Base-by-base conservation (phyloP, 1,284 basidiomycete genomes). In the Irpex sp. region DNA sequence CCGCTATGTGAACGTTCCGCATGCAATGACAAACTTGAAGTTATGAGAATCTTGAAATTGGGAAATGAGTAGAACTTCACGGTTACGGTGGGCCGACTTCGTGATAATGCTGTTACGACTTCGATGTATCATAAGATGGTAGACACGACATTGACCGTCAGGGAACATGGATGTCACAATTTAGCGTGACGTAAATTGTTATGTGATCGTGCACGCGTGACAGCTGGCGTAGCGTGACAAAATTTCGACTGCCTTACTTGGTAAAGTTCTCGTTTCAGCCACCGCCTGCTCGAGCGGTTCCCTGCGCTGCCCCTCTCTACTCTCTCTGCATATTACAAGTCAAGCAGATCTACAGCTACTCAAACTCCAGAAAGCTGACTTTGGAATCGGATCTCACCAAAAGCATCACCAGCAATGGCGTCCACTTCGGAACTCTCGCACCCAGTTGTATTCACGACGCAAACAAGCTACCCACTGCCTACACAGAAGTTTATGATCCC, bases 401-500 rank as follows among this genome's bases (percentile, higher is more conserved):
- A 13, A 55, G 5, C 15, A 1, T n/a, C 11, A 3, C 36, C 3
- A 7, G 56, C 53, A 5, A 73, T 73, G 71, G 70, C 71, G n/a
- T 70, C 71, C 3, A 67, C 72, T 0, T 71, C 72, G 4, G 74
- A 72, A 33, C 64, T 71, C 13, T 76, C 81, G 1, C 76, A 80
- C 59, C 88, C 94, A 3, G 91, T 95, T 65, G 79, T 92, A 15
- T 90, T 98, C 67, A 89, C 85, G 50, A 97, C 95, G 0, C 83
- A 90, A 64, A 90, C 91, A 0, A 76, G 81, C 1, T 94, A 96
- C 76, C 83, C 87, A 11, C 87, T 99, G 26, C 97, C 96, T 0
- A 81, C 88, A 1, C 92, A 95, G 73, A 96, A 95, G 71, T 98
- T 96, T 75, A 91, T 98, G 86, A 92, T 99, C 26, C 97, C 97